A percentile compares a stretch with the other conserved stretches of the same genome.
Evolutionary conservation across 352 stramenopile species (phyloP).

Genomic region (Pilasporangium apinafurcum): DNA sequence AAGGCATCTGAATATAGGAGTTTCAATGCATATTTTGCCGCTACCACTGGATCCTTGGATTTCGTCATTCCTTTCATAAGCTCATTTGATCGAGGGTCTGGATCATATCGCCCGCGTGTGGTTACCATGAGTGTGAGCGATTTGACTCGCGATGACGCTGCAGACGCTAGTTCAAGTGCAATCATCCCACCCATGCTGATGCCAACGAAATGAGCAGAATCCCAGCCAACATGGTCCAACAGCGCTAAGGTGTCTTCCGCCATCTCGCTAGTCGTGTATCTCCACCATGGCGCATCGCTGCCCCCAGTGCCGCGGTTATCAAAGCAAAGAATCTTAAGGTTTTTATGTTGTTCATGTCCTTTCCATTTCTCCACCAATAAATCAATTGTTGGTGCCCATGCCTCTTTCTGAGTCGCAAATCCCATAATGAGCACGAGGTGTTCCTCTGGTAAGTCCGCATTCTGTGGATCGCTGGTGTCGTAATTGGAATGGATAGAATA

Average conservation of each 20-base stretch:
- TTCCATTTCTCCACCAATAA: slow-evolving; percentile 18
- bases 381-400: slow-evolving; percentile 13
- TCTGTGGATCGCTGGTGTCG: not conserved
- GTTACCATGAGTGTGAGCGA: slow-evolving; percentile 62
- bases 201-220: slow-evolving; percentile 36
- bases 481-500: slow-evolving; percentile 29
- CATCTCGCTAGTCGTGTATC: slow-evolving; percentile 57
- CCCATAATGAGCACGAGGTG: slow-evolving; percentile 23
- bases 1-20: slow-evolving; percentile 50
- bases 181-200: slow-evolving; percentile 73
- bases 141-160: slow-evolving; percentile 33
- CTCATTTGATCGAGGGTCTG: slow-evolving; percentile 16
- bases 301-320: slow-evolving; percentile 39
- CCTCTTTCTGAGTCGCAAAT: slow-evolving; percentile 12
- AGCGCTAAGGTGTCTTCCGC: slow-evolving; percentile 50
- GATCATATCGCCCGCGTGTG: slow-evolving; percentile 38
- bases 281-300: slow-evolving; percentile 37
- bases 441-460: not conserved
- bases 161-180: slow-evolving; percentile 41
- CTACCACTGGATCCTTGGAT: slow-evolving; percentile 18
- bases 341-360: slow-evolving; percentile 1
- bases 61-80: slow-evolving; percentile 30
- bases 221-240: slow-evolving; percentile 44
- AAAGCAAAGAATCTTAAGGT: slow-evolving; percentile 28
- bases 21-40: slow-evolving; percentile 37